phyloP scores from a whole-genome alignment of 208 protist species.

The Acanthamoeba lenticulata region DNA sequence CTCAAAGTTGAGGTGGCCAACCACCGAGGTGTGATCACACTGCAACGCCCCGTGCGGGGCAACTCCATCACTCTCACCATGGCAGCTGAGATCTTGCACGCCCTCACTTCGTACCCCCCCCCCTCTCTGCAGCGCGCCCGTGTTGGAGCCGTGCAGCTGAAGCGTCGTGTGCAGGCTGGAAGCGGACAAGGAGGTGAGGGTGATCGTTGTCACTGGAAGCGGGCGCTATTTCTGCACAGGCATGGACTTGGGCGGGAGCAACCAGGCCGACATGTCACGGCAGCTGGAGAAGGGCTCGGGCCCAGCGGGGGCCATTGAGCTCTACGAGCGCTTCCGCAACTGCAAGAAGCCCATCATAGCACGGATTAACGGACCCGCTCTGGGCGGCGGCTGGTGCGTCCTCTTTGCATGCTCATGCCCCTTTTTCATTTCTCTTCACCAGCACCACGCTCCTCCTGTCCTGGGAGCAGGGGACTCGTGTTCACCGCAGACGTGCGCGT shows the following conservation, averaged over 20 bases:
- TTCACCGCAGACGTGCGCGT: slow-evolving; percentile 28
- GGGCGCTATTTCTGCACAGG: slow-evolving; percentile 66
- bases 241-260: slow-evolving; percentile 50
- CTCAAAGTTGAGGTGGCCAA: not conserved
- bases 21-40: not conserved
- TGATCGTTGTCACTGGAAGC: slow-evolving; percentile 56
- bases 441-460: not conserved
- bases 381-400: slow-evolving; percentile 56
- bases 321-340: slow-evolving; percentile 60
- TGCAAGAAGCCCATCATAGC: slow-evolving; percentile 56
- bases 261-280: slow-evolving; percentile 42
- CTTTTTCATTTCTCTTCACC: not conserved
- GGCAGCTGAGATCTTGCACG: slow-evolving; percentile 13
- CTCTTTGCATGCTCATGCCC: not conserved
- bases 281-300: slow-evolving; percentile 15
- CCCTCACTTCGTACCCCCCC: not conserved
- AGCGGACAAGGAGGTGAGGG: not conserved
- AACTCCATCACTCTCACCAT: slow-evolving; percentile 62
- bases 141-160: not conserved
- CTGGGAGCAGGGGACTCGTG: not conserved
- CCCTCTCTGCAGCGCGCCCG: too few relatives aligned
- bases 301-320: not conserved
- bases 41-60: not conserved
- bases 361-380: slow-evolving; percentile 39
- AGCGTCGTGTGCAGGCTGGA: not conserved